Evolutionary conservation across 2,329 filamentous ascomycete genomes (phyloP), one percentile per base, ranked within the genome.

Genomic region (Ophiostoma australiae): DNA sequence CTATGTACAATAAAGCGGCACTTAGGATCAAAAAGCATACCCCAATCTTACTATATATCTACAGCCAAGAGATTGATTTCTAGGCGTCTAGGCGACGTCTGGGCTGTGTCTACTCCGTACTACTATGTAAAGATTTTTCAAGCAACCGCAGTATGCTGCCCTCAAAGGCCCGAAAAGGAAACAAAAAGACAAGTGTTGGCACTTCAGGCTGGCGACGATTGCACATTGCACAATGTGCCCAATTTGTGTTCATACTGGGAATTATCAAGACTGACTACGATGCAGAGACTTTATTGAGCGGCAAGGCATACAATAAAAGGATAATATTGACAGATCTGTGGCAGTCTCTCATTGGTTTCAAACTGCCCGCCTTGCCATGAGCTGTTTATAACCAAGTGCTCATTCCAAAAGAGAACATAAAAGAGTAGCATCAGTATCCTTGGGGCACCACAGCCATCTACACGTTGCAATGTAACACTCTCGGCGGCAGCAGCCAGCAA

Each of bases 381-480:
- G 3, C 23, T 27, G n/a, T 58, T 23, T 8, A 58, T 27, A n/a
- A n/a, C 6, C 4, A 13, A 27, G 3, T 3, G n/a, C 8, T 58
- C 52, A 58, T 11, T 58, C 8, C 1, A n/a, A 27, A 11, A 11
- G 10, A 48, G 15, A 20, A 11, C 5, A 27, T 7, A 11, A 7
- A 58, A 58, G n/a, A n/a, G 52, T 58, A 31, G 17, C 52, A 58
- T 27, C n/a, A 11, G 6, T n/a, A 4, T 10, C 27, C 27, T 23
- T n/a, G 52, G 23, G n/a, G 52, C 52, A 58, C 52, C 52, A 23
- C 52, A 58, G 52, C 52, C 52, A 58, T 58, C 52, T 58, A 58
- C n/a, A 58, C 52, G 52, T 58, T 27, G n/a, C 52, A 58, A 52
- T 58, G 23, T n/a, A 10, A 20, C 44, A 58, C n/a, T 58, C n/a